phyloP scores from a whole-genome alignment of 1,139 yeast species.

The Suhomyces choctaworum region DNA sequence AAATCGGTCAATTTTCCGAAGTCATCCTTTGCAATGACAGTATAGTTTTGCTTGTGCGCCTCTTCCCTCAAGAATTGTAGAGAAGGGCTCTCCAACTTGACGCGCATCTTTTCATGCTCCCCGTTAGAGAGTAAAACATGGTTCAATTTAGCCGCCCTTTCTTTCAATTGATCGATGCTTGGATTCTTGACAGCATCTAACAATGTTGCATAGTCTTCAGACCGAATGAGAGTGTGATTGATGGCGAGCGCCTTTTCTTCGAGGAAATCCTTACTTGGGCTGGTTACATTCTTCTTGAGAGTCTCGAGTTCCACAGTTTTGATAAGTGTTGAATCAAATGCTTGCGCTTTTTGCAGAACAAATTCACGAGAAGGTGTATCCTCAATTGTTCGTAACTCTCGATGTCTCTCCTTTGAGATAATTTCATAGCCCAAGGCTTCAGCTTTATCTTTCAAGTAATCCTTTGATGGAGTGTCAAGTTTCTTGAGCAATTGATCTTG shows the following conservation, averaged over 20 bases:
- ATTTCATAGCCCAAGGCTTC: conserved; percentile 6
- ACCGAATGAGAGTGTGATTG: conserved; percentile 14
- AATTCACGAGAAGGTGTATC: conserved; percentile 22
- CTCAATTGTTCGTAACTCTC: conserved; percentile 11
- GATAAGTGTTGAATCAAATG: conserved; percentile 10
- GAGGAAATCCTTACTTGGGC: conserved; percentile 29
- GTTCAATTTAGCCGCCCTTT: conserved; percentile 6
- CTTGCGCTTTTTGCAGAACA: conserved; percentile 11
- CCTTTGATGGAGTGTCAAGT: conserved; percentile 15
- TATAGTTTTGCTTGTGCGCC: conserved; percentile 10
- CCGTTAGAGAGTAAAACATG: conserved; percentile 11
- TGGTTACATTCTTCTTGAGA: conserved; percentile 15
- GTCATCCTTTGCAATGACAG: conserved; percentile 17
- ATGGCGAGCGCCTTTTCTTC: conserved; percentile 17
- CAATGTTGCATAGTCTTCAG: conserved; percentile 9
- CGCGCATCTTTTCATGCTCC: conserved; percentile 13
- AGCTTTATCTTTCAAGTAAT: conserved; percentile 17
- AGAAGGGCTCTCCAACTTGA: conserved; percentile 12
- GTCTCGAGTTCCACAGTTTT: conserved; percentile 14
- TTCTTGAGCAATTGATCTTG: conserved; percentile 14
- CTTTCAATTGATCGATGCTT: conserved; percentile 13
- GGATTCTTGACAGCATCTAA: conserved; percentile 11
- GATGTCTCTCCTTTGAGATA: conserved; percentile 13
- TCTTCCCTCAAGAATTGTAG: conserved; percentile 14
- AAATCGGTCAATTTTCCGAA: conserved; percentile 26